Evolutionary conservation across 169 alveolate genomes (phyloP), one percentile per base, ranked within the genome.

Genomic region (Babesia sp.): DNA sequence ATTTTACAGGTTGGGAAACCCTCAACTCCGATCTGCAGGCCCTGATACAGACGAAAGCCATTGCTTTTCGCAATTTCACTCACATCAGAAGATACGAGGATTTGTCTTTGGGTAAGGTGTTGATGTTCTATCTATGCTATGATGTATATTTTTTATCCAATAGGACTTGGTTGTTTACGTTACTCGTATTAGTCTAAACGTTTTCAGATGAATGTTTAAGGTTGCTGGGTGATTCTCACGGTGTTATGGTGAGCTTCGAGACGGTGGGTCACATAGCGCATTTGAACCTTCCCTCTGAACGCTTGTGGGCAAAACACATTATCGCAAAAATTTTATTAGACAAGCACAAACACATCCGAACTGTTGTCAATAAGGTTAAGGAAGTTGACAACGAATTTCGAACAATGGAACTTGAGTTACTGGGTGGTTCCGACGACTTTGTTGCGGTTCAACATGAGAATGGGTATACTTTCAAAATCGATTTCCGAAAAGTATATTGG

Each of bases 191-290:
- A 12, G 31, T n/a, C 1, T 39, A 58, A 37, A 11, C 5, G 18
- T 26, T 6, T 37, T 58, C 68, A 58, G 68, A 58, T 14, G 68
- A 58, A 34, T 58, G 68, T 31, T 58, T 58, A 51, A 58, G 68
- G 36, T 53, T 89, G 16, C 46, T 91, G 44, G 92, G 92, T 24
- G 90, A 74, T 22, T 86, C 61, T 22, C 60, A 58, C 41, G 95
- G 90, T 54, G 83, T 85, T 28, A 94, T 94, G 28, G 90, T 84
- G 51, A 90, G 94, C 37, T 94, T 90, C 70, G 97, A 94, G 85
- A 87, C 91, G 16, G 75, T 92, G 22, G 97, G 97, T 20, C 96
- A 94, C 82, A 94, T 94, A 28, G 97, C 97, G 0, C 97, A 94
- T 82, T 74, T 94, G 67, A 94, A 94, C 80, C 89, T 94, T 42